A percentile compares a stretch with the other conserved stretches of the same genome.
Evolutionary conservation across 2,329 filamentous ascomycete species (phyloP).

Genomic region (Colletotrichum sp.): DNA sequence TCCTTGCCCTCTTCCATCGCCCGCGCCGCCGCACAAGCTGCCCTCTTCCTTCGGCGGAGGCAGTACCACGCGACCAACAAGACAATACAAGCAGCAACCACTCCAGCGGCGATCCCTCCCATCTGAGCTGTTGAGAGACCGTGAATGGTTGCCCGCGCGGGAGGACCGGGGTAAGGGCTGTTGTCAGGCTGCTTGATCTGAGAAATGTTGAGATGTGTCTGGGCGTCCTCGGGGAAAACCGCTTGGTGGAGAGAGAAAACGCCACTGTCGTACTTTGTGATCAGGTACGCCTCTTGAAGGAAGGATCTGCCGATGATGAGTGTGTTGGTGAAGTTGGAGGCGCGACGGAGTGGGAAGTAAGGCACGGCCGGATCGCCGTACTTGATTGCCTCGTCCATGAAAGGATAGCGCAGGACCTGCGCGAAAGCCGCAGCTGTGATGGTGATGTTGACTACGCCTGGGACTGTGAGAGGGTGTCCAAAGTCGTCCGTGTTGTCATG

Average conservation of each 20-base stretch:
- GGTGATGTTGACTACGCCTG: slow-evolving; percentile 62
- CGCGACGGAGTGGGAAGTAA: slow-evolving; percentile 70
- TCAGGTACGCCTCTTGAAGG: slow-evolving; percentile 70
- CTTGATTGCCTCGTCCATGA: slow-evolving; percentile 44
- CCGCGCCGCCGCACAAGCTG: slow-evolving; percentile 24
- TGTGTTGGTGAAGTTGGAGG: slow-evolving; percentile 48
- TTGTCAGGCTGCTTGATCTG: slow-evolving; percentile 46
- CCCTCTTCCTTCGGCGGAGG: slow-evolving; percentile 38
- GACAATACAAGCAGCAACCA: slow-evolving; percentile 33
- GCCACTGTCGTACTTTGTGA: slow-evolving; percentile 59
- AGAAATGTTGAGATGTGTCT: slow-evolving; percentile 43
- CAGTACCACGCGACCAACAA: slow-evolving; percentile 33
- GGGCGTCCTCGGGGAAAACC: slow-evolving; percentile 49
- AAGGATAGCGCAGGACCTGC: slow-evolving; percentile 55
- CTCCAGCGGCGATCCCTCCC: slow-evolving; percentile 51
- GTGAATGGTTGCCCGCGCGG: slow-evolving; percentile 11
- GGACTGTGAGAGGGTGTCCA: slow-evolving; percentile 50
- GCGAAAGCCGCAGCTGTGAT: slow-evolving; percentile 56
- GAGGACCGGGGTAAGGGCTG: slow-evolving; percentile 51
- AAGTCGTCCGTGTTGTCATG: slow-evolving; percentile 58
- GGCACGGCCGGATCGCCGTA: slow-evolving; percentile 51
- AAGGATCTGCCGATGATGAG: slow-evolving; percentile 72
- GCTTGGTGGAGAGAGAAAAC: slow-evolving; percentile 63
- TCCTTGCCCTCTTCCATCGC: slow-evolving; percentile 38
- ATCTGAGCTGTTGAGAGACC: slow-evolving; percentile 46